phyloP scores from a whole-genome alignment of 2,329 filamentous ascomycete genomes.

The Coniochaeta sp. region DNA sequence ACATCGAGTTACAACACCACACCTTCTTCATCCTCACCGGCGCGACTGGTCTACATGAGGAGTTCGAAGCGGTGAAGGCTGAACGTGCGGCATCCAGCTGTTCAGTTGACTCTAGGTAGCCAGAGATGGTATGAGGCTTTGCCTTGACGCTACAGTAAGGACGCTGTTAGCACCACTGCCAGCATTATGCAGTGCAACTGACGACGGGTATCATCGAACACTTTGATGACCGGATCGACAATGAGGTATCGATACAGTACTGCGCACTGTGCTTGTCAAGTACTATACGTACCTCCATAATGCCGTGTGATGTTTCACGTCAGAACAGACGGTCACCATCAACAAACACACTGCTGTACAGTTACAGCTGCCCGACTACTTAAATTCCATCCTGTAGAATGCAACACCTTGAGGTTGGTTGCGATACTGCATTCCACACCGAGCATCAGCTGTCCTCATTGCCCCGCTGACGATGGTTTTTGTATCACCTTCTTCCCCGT shows the following conservation, averaged over 20 bases:
- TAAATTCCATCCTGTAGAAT: background rate
- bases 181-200: background rate
- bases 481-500: background rate
- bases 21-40: no score
- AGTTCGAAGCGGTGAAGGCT: no score
- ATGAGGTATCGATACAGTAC: background rate
- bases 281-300: background rate
- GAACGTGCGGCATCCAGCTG: no score
- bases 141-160: no score
- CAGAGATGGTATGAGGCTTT: no score
- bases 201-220: background rate
- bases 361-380: background rate
- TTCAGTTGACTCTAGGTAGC: no score
- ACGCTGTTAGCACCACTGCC: no score
- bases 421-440: background rate
- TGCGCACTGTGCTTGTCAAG: background rate
- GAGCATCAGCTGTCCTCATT: background rate
- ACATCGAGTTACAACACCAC: no score
- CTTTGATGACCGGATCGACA: background rate
- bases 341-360: background rate
- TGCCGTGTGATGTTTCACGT: background rate
- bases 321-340: background rate
- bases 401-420: background rate
- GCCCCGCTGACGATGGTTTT: background rate
- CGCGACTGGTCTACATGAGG: no score